Evolutionary conservation across 306 rosid genomes (phyloP).

Genomic region (Lupinus albus): DNA sequence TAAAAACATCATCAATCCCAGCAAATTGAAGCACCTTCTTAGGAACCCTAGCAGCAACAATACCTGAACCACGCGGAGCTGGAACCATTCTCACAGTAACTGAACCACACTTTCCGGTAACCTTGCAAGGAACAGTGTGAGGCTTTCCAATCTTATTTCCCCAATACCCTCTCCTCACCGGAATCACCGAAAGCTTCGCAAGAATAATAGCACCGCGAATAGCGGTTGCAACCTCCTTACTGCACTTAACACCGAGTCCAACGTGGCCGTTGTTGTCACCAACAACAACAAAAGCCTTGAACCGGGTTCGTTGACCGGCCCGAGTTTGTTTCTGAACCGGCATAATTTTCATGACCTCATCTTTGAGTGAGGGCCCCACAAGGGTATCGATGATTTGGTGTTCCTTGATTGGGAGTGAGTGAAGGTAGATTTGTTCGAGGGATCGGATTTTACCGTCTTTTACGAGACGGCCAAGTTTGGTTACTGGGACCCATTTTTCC

Average conservation of each 20-base stretch:
- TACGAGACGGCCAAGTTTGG: conserved; percentile 44
- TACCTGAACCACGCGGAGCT: conserved; percentile 45
- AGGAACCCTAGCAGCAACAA: conserved; percentile 49
- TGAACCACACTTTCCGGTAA: conserved; percentile 44
- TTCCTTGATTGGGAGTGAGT: conserved; percentile 48
- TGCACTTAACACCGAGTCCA: conserved; percentile 45
- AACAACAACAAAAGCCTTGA: conserved; percentile 48
- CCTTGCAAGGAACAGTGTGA: conserved; percentile 45
- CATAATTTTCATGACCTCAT: conserved; percentile 49
- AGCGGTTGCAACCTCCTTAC: conserved; percentile 46
- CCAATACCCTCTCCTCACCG: conserved; percentile 44
- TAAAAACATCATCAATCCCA: conserved; percentile 46
- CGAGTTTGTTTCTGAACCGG: conserved; percentile 51
- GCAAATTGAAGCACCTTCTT: conserved; percentile 47
- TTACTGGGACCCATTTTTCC: conserved; percentile 47
- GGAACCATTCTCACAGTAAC: conserved; percentile 47
- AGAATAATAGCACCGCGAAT: conserved; percentile 47
- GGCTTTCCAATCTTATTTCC: conserved; percentile 49
- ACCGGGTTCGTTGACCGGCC: conserved; percentile 47
- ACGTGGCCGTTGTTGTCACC: conserved; percentile 43
- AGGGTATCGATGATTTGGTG: conserved; percentile 38
- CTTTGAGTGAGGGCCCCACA: conserved; percentile 37
- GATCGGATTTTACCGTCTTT: conserved; percentile 33
- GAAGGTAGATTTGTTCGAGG: conserved; percentile 45
- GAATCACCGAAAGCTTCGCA: conserved; percentile 41